Evolutionary conservation across 1,284 basidiomycete species (phyloP).

Genomic region (Cystobasidiaceae sp.): DNA sequence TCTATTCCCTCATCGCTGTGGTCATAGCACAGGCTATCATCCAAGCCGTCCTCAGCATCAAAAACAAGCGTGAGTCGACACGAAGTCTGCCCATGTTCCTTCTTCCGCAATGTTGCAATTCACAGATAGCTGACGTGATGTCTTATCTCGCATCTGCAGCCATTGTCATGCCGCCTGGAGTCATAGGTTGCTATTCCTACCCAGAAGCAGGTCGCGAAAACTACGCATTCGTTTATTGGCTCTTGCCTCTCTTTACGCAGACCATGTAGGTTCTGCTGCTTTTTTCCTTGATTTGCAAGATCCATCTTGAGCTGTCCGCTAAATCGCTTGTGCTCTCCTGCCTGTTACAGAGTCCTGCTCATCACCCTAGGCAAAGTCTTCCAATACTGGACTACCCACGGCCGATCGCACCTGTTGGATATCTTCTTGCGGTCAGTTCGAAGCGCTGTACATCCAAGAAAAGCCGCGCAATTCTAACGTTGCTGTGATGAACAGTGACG

Average conservation of each 20-base stretch:
- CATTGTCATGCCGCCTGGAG: conserved; percentile 9
- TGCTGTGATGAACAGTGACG: not conserved
- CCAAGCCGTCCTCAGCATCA: conserved; percentile 10
- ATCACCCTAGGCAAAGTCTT: conserved; percentile 13
- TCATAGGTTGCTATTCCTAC: conserved; percentile 23
- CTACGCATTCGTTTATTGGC: conserved; percentile 22
- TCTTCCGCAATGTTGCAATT: not conserved
- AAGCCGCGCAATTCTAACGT: not conserved
- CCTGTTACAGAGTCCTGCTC: conserved; percentile 7
- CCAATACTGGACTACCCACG: conserved; percentile 23
- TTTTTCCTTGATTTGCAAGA: not conserved
- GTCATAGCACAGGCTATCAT: conserved; percentile 19
- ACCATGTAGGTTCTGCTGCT: conserved; percentile 1
- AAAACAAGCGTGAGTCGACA: conserved; percentile 21
- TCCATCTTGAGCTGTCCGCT: not conserved
- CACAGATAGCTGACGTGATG: not conserved
- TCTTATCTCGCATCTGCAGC: not conserved
- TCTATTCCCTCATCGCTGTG: conserved; percentile 12
- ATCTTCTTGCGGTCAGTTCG: conserved; percentile 7
- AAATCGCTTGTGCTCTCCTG: not conserved
- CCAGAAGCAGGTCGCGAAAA: not conserved
- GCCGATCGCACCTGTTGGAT: conserved; percentile 18
- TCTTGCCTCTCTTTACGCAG: conserved; percentile 22
- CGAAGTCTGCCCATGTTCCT: not conserved
- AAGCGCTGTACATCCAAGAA: not conserved